A percentile compares a stretch with the other conserved stretches of the same genome.
These are phyloP conservation scores for Aspergillus bombycis DNA, from an alignment of 2,329 filamentous ascomycete species.

Conservation along the genomic window DNA sequence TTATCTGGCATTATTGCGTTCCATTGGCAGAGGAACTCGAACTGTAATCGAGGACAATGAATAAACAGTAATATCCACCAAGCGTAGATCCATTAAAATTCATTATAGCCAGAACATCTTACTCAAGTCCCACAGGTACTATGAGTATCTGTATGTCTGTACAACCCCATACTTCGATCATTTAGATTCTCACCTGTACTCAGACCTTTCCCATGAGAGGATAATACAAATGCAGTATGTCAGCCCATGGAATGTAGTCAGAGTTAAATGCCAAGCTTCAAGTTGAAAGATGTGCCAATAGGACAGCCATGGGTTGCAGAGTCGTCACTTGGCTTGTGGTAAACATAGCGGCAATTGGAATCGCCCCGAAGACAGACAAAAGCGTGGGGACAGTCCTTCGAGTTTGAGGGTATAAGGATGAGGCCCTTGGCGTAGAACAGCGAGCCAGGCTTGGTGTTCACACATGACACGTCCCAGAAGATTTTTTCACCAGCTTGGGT, in stretches of 20 bases:
- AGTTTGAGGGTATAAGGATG: neutral
- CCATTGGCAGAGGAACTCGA: neutral
- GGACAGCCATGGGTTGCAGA: conserved; percentile 37
- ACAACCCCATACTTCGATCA: neutral
- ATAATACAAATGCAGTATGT: no score
- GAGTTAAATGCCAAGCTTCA: conserved; percentile 17
- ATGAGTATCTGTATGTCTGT: neutral
- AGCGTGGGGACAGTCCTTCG: neutral
- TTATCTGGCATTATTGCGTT: no score
- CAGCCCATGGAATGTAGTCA: no score
- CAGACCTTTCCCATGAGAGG: neutral
- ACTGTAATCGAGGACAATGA: neutral
- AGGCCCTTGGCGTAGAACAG: neutral
- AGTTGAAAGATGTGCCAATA: conserved; percentile 28
- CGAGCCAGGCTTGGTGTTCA: neutral
- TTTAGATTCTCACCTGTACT: neutral
- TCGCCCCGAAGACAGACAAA: neutral
- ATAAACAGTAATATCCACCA: neutral
- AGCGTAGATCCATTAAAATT: neutral
- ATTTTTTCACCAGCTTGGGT: neutral
- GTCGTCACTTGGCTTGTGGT: conserved; percentile 38
- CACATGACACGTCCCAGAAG: neutral
- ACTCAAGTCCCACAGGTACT: neutral
- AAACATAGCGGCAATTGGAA: neutral
- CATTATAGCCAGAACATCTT: neutral